Percentiles rank a stretch among this genome's conserved stretches.
These are phyloP conservation scores for Tricholoma sp. DNA, from an alignment of 768 basidiomycete species.

Conservation along the genomic window DNA sequence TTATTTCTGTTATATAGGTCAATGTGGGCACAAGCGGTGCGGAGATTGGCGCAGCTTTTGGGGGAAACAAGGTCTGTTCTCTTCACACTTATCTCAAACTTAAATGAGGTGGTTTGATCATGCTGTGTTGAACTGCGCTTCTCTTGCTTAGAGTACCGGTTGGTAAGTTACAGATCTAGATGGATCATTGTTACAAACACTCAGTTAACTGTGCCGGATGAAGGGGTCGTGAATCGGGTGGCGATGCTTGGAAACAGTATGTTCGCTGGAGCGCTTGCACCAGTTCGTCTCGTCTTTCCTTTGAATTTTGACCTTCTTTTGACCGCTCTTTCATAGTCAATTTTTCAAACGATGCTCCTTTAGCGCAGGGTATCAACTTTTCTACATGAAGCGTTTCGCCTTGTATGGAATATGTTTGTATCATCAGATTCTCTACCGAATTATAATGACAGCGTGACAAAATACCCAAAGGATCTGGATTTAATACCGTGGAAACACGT, in stretches of 20 bases:
- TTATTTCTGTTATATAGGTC: slow-evolving; percentile 29
- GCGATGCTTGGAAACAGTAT: slow-evolving; percentile 98
- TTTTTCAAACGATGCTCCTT: slow-evolving; percentile 81
- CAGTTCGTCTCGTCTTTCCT: slow-evolving; percentile 25
- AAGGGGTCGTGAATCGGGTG: slow-evolving; percentile 95
- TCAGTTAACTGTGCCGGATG: slow-evolving; percentile 7
- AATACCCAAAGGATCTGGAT: background rate
- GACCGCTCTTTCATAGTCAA: slow-evolving; percentile 48
- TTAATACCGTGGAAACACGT: slow-evolving; percentile 1
- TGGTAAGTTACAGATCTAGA: slow-evolving; percentile 45
- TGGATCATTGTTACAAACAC: slow-evolving; percentile 1
- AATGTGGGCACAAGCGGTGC: slow-evolving; percentile 59
- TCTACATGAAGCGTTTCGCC: slow-evolving; percentile 28
- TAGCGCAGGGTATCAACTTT: slow-evolving; percentile 94
- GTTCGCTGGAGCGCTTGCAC: slow-evolving; percentile 91
- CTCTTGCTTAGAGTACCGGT: slow-evolving; percentile 61
- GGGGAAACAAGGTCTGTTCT: slow-evolving; percentile 79
- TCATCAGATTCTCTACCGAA: background rate
- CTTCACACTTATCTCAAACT: slow-evolving; percentile 6
- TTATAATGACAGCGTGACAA: background rate
- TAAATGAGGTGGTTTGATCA: slow-evolving; percentile 11
- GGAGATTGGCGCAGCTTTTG: slow-evolving; percentile 79
- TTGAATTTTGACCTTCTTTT: background rate
- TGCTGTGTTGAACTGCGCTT: slow-evolving; percentile 10
- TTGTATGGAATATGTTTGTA: background rate